phyloP scores from a whole-genome alignment of 2,329 filamentous ascomycete species.

The Helminthosporium solani region DNA sequence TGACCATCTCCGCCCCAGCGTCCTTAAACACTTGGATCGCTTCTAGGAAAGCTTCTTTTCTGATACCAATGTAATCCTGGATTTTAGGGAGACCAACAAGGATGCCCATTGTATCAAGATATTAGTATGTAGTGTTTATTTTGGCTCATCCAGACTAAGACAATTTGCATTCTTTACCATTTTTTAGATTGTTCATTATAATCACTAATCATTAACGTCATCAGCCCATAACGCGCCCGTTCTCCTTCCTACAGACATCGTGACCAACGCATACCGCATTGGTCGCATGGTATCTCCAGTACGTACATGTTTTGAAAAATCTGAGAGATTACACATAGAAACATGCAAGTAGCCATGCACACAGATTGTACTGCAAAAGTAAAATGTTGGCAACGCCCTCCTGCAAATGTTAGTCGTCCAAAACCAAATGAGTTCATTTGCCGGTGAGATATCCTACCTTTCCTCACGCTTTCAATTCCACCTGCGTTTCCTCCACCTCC shows the following conservation, averaged over 20 bases:
- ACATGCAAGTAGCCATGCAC: too few species aligned
- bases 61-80: background rate
- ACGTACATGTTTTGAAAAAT: constrained; percentile 24
- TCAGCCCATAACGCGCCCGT: constrained; percentile 19
- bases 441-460: background rate
- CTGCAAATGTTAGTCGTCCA: too few species aligned
- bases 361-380: too few species aligned
- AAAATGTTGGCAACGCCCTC: too few species aligned
- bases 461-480: background rate
- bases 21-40: constrained; percentile 5
- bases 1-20: constrained; percentile 13
- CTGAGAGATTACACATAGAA: constrained; percentile 10
- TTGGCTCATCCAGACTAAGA: too few species aligned
- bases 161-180: too few species aligned
- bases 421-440: too few species aligned
- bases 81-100: constrained; percentile 11
- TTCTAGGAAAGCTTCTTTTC: constrained; percentile 5
- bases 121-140: constrained; percentile 13
- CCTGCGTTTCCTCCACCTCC: background rate
- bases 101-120: constrained; percentile 3
- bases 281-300: constrained; percentile 25
- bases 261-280: constrained; percentile 22
- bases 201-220: constrained; percentile 22
- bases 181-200: too few species aligned
- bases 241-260: constrained; percentile 8